Evolutionary conservation across 208 protist genomes (phyloP).

Genomic region (Vickermania ingenoplastis): DNA sequence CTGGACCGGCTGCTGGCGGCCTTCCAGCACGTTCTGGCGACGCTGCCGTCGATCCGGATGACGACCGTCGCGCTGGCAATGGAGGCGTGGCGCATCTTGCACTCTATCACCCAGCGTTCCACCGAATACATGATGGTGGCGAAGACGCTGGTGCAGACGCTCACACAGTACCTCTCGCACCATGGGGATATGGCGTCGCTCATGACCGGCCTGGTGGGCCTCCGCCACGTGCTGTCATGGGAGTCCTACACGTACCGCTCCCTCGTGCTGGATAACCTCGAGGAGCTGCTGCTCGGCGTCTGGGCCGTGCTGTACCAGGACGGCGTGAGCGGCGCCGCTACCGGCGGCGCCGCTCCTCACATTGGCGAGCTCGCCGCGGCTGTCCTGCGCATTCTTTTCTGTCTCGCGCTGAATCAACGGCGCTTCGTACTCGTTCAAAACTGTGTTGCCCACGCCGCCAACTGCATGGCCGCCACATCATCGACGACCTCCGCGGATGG

Average conservation of each 20-base stretch:
- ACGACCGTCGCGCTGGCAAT: constrained; percentile 55
- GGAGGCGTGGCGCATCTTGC: constrained; percentile 55
- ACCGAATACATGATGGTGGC: constrained; percentile 41
- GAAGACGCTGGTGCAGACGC: constrained; percentile 33
- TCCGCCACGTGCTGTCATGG: constrained; percentile 42
- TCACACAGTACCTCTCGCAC: constrained; percentile 33
- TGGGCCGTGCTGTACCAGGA: constrained; percentile 30
- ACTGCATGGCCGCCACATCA: constrained; percentile 14
- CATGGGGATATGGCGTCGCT: constrained; percentile 33
- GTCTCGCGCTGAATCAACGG: constrained; percentile 27
- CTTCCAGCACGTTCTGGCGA: constrained; percentile 53
- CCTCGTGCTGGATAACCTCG: constrained; percentile 27
- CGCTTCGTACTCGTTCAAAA: constrained; percentile 34
- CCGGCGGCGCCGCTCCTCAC: constrained; percentile 11
- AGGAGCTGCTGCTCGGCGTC: constrained; percentile 36
- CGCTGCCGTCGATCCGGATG: constrained; percentile 35
- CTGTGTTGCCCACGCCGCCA: constrained; percentile 44
- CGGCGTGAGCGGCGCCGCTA: constrained; percentile 10
- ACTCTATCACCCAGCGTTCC: constrained; percentile 24
- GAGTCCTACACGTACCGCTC: constrained; percentile 25
- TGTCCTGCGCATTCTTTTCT: constrained; percentile 44
- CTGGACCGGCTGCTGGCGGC: constrained; percentile 48
- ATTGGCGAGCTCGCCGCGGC: constrained; percentile 51
- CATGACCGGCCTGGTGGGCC: constrained; percentile 42
- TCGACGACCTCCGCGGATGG: background rate